Evolutionary conservation across 768 basidiomycete genomes (phyloP), one percentile per base, ranked within the genome.

Genomic region (Suillus clintonianus): DNA sequence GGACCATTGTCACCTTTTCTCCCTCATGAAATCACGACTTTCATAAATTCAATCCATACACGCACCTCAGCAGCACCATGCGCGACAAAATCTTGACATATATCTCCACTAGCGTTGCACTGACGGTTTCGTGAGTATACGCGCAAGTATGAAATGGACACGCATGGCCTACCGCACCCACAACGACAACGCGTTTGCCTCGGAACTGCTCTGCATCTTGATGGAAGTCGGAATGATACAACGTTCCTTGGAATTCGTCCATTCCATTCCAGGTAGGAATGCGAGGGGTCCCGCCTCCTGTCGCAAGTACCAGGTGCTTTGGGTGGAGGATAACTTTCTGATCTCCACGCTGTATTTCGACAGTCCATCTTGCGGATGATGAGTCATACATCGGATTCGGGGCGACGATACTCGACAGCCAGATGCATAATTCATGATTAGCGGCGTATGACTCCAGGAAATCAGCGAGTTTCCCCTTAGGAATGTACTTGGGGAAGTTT

Each of bases 111-210:
- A n/a, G 43, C 43, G n/a, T 45, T 45, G 43, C 43, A 8, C 43
- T 45, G 10, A 10, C 19, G 43, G n/a, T n/a, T n/a, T 45, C n/a
- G n/a, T 45, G n/a, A 45, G 43, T 10, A 22, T 27, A 27, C 10
- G 9, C n/a, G 11, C 1, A 47, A 11, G 45, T 5, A 24, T 11
- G 8, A n/a, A 47, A 47, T 47, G 22, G 4, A 45, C n/a, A 47
- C 4, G 11, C 6, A 22, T 2, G 45, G 24, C 22, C 22, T 47
- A 47, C 45, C 45, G 45, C 45, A 3, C 88, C 87, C 9, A 90
- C 77, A 15, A 89, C 79, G 3, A 88, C 80, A 5, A 84, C 86
- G 65, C 85, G 86, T 78, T 89, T 87, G 9, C 86, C 86, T 11
- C 70, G 65, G 66, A 82, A 81, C 19, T 80, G 82, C 5, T 71